These are phyloP conservation scores for Ustilago bromivora DNA, from an alignment of 1,284 basidiomycete species.

Conservation along the genomic window DNA sequence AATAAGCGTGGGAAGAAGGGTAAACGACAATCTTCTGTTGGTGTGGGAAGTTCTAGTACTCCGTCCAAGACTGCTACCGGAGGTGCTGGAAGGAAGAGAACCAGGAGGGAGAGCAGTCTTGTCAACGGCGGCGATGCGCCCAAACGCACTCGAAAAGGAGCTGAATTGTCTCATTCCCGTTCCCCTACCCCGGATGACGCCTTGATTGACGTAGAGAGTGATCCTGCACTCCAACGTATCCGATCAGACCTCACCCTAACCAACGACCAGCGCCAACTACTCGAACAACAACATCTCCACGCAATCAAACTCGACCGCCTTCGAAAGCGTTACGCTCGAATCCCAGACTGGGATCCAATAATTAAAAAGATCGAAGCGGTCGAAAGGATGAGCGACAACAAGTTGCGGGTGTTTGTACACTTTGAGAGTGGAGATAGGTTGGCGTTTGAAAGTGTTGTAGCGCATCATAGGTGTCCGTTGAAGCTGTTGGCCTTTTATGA, in stretches of 20 bases:
- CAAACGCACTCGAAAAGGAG: neutral
- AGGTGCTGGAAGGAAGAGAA: neutral
- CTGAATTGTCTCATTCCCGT: slow-evolving; percentile 10
- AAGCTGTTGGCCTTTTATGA: slow-evolving; percentile 58
- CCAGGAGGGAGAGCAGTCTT: neutral
- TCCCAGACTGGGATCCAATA: slow-evolving; percentile 59
- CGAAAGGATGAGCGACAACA: slow-evolving; percentile 41
- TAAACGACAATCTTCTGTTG: slow-evolving; percentile 15
- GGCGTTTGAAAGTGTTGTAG: slow-evolving; percentile 45
- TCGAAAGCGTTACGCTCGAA: slow-evolving; percentile 36
- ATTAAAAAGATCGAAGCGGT: slow-evolving; percentile 47
- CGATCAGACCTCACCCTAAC: slow-evolving; percentile 23
- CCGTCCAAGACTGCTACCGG: slow-evolving; percentile 3
- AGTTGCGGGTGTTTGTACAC: slow-evolving; percentile 44
- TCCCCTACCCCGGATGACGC: slow-evolving; percentile 15
- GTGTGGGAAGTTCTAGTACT: neutral
- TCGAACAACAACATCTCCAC: slow-evolving; percentile 38
- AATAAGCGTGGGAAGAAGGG: slow-evolving; percentile 33
- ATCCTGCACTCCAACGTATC: slow-evolving; percentile 24
- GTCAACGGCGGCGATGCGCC: neutral
- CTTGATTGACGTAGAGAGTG: slow-evolving; percentile 12
- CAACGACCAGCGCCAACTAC: slow-evolving; percentile 20
- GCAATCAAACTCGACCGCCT: slow-evolving; percentile 29
- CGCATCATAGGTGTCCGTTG: slow-evolving; percentile 52
- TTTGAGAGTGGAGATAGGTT: slow-evolving; percentile 44